These are phyloP conservation scores for Fusarium vanettenii DNA, from an alignment of 2,329 filamentous ascomycete species.

Conservation along the genomic window DNA sequence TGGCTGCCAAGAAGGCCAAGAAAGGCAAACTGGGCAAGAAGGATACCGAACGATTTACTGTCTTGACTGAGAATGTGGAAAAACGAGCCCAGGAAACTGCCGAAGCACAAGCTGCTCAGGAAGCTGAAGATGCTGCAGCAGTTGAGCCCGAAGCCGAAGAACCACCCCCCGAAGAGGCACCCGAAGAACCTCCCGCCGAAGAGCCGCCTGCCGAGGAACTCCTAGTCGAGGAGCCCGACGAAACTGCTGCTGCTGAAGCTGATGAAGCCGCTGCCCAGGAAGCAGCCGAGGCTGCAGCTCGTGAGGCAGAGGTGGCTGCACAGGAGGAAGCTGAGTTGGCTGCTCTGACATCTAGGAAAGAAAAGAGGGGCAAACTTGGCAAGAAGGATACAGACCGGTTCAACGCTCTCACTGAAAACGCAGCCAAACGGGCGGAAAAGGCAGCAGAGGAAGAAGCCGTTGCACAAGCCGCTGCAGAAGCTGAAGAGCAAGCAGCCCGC, in stretches of 20 bases:
- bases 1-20: slow-evolving; percentile 29
- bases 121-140: slow-evolving; percentile 32
- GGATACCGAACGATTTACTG: slow-evolving; percentile 29
- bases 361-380: slow-evolving; percentile 53
- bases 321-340: slow-evolving; percentile 52
- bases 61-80: slow-evolving; percentile 24
- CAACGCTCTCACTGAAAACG: slow-evolving; percentile 49
- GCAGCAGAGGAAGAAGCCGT: slow-evolving; percentile 34
- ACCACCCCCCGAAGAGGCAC: slow-evolving; percentile 15
- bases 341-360: slow-evolving; percentile 58
- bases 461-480: slow-evolving; percentile 29
- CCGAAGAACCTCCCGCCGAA: background rate
- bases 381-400: slow-evolving; percentile 60
- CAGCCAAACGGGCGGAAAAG: slow-evolving; percentile 42
- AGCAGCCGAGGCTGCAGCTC: slow-evolving; percentile 11
- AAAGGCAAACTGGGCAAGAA: slow-evolving; percentile 31
- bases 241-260: slow-evolving; percentile 14
- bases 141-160: slow-evolving; percentile 23
- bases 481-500: slow-evolving; percentile 19
- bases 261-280: slow-evolving; percentile 12
- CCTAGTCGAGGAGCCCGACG: slow-evolving; percentile 6
- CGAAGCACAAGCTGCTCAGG: slow-evolving; percentile 39
- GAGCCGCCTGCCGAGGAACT: slow-evolving; percentile 13
- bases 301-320: slow-evolving; percentile 13
- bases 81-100: slow-evolving; percentile 28